phyloP scores from a whole-genome alignment of 1,284 basidiomycete genomes.

The Stygiomarasmius scandens region DNA sequence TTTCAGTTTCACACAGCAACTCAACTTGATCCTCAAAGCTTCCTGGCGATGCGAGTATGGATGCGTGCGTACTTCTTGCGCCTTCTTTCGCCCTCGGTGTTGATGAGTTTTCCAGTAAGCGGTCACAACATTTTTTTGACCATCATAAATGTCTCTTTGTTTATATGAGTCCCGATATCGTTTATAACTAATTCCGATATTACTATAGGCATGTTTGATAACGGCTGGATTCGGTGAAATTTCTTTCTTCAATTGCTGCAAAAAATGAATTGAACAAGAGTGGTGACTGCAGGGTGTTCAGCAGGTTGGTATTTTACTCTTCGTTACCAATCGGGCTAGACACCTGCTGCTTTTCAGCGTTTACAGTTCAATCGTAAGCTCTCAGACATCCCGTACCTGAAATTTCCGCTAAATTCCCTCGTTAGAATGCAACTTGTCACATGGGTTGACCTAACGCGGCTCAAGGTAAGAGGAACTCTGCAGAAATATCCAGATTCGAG shows the following conservation, averaged over 20 bases:
- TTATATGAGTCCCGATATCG: not conserved
- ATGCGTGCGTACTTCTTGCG: conserved; percentile 38
- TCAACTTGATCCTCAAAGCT: conserved; percentile 33
- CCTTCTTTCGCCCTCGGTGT: not conserved
- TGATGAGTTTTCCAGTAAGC: conserved; percentile 42
- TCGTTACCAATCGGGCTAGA: too few relatives aligned
- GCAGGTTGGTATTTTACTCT: too few relatives aligned
- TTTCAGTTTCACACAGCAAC: not conserved
- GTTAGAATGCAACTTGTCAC: conserved; percentile 43
- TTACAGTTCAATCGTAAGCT: conserved; percentile 47
- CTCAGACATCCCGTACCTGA: not conserved
- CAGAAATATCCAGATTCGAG: not conserved
- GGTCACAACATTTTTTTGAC: conserved; percentile 44
- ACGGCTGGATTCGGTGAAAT: conserved; percentile 49
- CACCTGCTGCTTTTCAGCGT: conserved; percentile 36
- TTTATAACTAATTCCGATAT: not conserved
- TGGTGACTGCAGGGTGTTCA: too few relatives aligned
- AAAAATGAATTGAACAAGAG: too few relatives aligned
- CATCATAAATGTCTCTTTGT: conserved; percentile 35
- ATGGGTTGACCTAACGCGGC: conserved; percentile 43
- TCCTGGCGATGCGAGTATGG: conserved; percentile 56
- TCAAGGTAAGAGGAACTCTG: conserved; percentile 40
- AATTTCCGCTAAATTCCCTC: not conserved
- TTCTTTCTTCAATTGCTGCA: too few relatives aligned
- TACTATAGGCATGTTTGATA: conserved; percentile 38